A percentile compares a stretch with the other conserved stretches of the same genome.
Evolutionary conservation across 2,329 filamentous ascomycete genomes (phyloP).

Genomic region (Gnomoniopsis sp.): DNA sequence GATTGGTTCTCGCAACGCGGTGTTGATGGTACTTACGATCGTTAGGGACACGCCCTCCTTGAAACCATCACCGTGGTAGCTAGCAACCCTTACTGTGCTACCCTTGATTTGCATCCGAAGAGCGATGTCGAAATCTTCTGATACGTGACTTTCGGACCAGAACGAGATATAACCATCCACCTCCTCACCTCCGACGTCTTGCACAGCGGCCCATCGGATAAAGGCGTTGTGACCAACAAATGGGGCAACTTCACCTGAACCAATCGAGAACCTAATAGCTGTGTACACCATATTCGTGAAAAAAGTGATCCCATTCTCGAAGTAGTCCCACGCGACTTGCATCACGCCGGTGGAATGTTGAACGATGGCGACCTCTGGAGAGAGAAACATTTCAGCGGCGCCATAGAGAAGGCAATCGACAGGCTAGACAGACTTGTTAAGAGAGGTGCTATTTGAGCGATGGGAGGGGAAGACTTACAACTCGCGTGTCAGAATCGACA

Average conservation of each 20-base stretch:
- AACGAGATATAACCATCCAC: conserved; percentile 53
- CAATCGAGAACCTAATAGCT: conserved; percentile 67
- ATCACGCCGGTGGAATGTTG: conserved; percentile 73
- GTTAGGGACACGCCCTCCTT: conserved; percentile 72
- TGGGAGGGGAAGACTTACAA: conserved; percentile 27
- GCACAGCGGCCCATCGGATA: conserved; percentile 56
- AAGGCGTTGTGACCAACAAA: conserved; percentile 79
- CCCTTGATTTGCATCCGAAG: conserved; percentile 67
- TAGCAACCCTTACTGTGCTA: conserved; percentile 64
- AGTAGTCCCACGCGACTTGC: conserved; percentile 69
- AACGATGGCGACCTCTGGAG: conserved; percentile 66
- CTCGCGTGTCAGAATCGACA: conserved; percentile 66
- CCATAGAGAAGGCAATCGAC: conserved; percentile 65
- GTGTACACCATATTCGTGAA: conserved; percentile 78
- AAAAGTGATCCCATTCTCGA: conserved; percentile 73
- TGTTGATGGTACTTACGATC: conserved; percentile 32
- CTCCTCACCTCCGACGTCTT: conserved; percentile 37
- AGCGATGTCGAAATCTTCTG: conserved; percentile 75
- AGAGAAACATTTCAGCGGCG: conserved; percentile 67
- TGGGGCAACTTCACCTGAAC: conserved; percentile 68
- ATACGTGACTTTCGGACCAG: conserved; percentile 74
- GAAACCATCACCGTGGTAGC: conserved; percentile 67
- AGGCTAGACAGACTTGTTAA: conserved; percentile 32
- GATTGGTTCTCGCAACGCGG: no score
- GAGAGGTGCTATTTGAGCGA: background rate